Evolutionary conservation across 345 rosid species (phyloP).

Genomic region (Arabidopsis arenosa): DNA sequence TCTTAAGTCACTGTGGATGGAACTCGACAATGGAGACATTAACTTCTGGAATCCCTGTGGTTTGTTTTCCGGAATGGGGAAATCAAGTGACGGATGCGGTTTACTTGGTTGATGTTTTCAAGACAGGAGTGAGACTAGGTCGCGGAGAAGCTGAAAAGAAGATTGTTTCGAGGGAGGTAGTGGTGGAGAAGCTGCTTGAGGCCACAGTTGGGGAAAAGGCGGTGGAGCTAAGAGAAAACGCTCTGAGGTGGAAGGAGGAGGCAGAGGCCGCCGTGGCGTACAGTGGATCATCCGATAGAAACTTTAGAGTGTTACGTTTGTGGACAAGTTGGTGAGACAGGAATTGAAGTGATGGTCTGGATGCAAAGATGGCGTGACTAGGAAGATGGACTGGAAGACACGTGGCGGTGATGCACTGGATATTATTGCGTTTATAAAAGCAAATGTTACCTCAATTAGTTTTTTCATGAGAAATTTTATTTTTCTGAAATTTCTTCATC

Average conservation of each 20-base stretch:
- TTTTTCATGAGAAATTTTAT: no score
- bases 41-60: constrained; percentile 61
- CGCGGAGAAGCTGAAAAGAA: constrained; percentile 59
- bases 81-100: constrained; percentile 78
- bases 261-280: constrained; percentile 65
- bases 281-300: constrained; percentile 68
- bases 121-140: constrained; percentile 67
- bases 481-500: no score
- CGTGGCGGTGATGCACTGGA: no score
- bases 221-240: no score
- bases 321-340: constrained; percentile 48
- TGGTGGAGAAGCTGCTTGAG: no score
- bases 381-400: no score
- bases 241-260: constrained; percentile 55
- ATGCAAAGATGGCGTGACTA: no score
- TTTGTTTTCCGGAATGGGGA: constrained; percentile 78
- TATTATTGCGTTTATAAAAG: no score
- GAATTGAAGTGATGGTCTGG: no score
- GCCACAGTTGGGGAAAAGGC: no score
- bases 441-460: no score
- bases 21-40: constrained; percentile 70
- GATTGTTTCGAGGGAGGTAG: constrained; percentile 59
- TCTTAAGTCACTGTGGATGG: constrained; percentile 49
- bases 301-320: constrained; percentile 58
- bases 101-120: constrained; percentile 64